A percentile compares a stretch with the other conserved stretches of the same genome.
These are phyloP conservation scores for Eucalyptus curtisii DNA, from an alignment of 345 rosid species.

Conservation along the genomic window DNA sequence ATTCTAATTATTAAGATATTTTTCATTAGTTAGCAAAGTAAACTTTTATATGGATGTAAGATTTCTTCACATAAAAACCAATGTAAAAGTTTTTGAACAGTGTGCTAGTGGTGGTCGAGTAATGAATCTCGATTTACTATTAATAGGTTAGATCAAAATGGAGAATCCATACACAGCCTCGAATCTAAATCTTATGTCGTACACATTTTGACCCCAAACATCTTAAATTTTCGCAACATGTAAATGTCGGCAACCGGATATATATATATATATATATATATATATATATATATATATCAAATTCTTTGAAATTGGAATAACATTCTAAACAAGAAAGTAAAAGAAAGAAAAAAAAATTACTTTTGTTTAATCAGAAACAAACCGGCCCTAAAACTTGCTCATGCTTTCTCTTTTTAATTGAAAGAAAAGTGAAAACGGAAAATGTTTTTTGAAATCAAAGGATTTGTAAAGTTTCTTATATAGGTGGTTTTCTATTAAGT, in stretches of 20 bases:
- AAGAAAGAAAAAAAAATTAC: background rate
- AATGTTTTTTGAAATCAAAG: background rate
- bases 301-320: background rate
- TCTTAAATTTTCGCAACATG: background rate
- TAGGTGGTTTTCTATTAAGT: background rate
- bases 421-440: background rate
- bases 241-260: background rate
- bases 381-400: background rate
- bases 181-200: background rate
- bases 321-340: background rate
- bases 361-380: background rate
- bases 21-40: background rate
- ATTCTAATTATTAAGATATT: background rate
- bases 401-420: background rate
- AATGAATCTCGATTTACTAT: background rate
- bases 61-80: background rate
- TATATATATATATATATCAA: background rate
- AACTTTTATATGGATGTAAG: background rate
- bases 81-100: background rate
- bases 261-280: too few relatives aligned
- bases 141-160: background rate
- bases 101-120: background rate
- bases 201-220: background rate
- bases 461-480: background rate
- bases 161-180: background rate